phyloP scores from a whole-genome alignment of 108 stramenopile genomes.

The Nitzschia sp. region DNA sequence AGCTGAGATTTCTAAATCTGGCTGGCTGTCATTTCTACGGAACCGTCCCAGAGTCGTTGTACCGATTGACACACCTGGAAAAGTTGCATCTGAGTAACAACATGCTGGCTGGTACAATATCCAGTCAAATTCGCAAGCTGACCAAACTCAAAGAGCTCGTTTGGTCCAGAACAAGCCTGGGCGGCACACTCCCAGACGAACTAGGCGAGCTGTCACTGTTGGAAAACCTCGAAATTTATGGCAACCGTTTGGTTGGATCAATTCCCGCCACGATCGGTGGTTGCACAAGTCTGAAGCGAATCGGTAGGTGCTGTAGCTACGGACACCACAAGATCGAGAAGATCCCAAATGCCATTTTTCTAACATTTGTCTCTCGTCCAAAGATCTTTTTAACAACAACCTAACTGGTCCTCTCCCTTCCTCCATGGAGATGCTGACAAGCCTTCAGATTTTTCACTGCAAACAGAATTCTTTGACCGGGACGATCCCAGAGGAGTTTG shows the following conservation, averaged over 20 bases:
- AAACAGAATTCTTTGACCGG: constrained; percentile 59
- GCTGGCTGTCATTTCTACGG: constrained; percentile 49
- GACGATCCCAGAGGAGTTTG: constrained; percentile 45
- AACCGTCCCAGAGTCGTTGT: constrained; percentile 52
- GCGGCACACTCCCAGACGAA: constrained; percentile 43
- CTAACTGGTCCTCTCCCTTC: constrained; percentile 38
- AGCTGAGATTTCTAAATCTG: constrained; percentile 44
- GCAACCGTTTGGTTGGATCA: constrained; percentile 39
- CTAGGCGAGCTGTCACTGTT: constrained; percentile 43
- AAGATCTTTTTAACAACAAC: constrained; percentile 61
- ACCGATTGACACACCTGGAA: constrained; percentile 32
- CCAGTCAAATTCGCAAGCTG: constrained; percentile 46
- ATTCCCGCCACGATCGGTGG: constrained; percentile 40
- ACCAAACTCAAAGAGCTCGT: constrained; percentile 50
- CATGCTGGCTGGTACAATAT: constrained; percentile 45
- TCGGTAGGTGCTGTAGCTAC: constrained; percentile 30
- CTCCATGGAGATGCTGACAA: constrained; percentile 11
- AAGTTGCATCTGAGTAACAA: constrained; percentile 37
- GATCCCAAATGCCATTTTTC: neutral
- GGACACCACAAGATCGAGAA: neutral
- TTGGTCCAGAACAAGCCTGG: constrained; percentile 35
- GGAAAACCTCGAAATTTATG: constrained; percentile 43
- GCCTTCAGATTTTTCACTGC: constrained; percentile 60
- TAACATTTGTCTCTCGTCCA: neutral
- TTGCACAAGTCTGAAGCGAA: constrained; percentile 47